Evolutionary conservation across 768 basidiomycete genomes (phyloP).

Genomic region (Russula earlei): DNA sequence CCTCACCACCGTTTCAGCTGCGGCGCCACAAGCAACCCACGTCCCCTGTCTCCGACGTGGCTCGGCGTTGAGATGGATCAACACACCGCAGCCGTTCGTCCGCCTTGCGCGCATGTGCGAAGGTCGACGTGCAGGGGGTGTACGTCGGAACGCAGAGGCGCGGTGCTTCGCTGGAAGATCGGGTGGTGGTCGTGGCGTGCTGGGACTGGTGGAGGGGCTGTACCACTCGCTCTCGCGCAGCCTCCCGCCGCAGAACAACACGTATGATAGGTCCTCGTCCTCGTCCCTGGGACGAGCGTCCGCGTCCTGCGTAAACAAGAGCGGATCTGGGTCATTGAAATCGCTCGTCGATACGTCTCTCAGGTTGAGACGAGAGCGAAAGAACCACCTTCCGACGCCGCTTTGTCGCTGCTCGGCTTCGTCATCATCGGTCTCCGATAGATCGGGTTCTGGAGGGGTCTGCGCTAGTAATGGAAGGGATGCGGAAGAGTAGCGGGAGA

Average conservation of each 20-base stretch:
- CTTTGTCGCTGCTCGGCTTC: conserved; percentile 5
- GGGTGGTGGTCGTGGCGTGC: conserved; percentile 21
- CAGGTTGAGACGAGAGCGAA: conserved; percentile 8
- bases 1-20: conserved; percentile 44
- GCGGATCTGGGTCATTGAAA: conserved; percentile 12
- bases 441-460: conserved; percentile 4
- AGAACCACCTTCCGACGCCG: conserved; percentile 10
- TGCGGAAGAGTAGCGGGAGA: neutral
- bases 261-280: conserved; percentile 26
- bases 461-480: neutral
- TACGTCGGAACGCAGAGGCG: conserved; percentile 22
- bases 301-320: conserved; percentile 7
- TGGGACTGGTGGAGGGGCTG: neutral
- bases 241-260: conserved; percentile 35
- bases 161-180: conserved; percentile 18
- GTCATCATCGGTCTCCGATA: conserved; percentile 12
- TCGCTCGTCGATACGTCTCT: conserved; percentile 4
- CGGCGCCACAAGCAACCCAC: conserved; percentile 49
- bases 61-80: conserved; percentile 47
- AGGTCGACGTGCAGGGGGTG: conserved; percentile 13
- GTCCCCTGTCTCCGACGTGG: conserved; percentile 43
- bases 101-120: conserved; percentile 21
- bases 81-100: conserved; percentile 54
- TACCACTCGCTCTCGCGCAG: conserved; percentile 10
- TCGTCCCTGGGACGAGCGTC: conserved; percentile 20